Base-by-base conservation (phyloP, 441 rosid genomes). In the Lepidium campestre region DNA sequence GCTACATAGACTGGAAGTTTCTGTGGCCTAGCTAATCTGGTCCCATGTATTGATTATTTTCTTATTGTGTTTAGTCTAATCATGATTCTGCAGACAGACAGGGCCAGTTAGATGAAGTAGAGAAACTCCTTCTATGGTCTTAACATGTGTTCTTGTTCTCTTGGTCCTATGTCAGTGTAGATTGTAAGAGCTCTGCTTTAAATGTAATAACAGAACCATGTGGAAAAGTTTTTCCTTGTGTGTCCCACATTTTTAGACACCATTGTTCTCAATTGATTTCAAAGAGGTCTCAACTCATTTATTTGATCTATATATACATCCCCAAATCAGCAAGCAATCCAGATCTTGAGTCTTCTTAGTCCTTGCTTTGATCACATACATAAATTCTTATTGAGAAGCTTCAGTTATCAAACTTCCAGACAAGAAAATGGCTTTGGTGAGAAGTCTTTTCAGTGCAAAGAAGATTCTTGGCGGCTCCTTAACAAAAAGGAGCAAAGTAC, bases 171-270 rank as follows among this genome's bases (percentile, higher is more conserved):
- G 34, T 29, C 9, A 29, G 8, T 29, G 10, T 29, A 7, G 2
- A 7, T 29, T 29, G 34, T 29, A 7, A 29, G 34, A 29, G 9
- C 34, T 7, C 34, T 29, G 10, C 10, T 29, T 29, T 29, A 29
- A 7, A 29, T 29, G 34, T 7, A 29, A 1, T 7, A 7, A 29
- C 34, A 7, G 10, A 41, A 53, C 61, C 70, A 65, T 53, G 70
- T 53, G 62, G n/a, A 10, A 1, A 0, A 2, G 0, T 29, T 52
- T 6, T 34, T 53, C 10, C 25, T 12, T 50, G 27, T 37, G 18
- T 40, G 69, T 65, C 60, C 42, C 50, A 53, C 61, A 65, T 50
- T 65, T 39, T 48, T 64, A 39, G 48, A 50, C 32, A 34, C 59
- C 57, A 25, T 49, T 49, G 37, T 19, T 23, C n/a, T 36, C 42